These are phyloP conservation scores for Chamaecrista fasciculata DNA, from an alignment of 306 rosid genomes.

Conservation along the genomic window DNA sequence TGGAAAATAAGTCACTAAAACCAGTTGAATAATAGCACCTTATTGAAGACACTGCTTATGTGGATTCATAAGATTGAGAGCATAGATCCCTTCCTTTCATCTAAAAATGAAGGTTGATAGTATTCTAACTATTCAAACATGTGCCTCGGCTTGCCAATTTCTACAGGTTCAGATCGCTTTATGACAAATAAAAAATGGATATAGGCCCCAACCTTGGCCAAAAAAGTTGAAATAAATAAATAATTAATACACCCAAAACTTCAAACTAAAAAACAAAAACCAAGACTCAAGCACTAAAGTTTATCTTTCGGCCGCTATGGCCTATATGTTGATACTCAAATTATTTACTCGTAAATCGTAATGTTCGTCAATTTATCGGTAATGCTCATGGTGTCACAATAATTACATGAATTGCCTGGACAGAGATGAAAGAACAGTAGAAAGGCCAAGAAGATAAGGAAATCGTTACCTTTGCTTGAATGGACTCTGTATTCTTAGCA, in stretches of 20 bases:
- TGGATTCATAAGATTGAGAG: not conserved
- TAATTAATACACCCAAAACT: no score
- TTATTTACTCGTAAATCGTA: not conserved
- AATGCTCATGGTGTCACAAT: not conserved
- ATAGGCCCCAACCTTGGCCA: not conserved
- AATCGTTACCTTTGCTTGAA: slow-evolving; percentile 55
- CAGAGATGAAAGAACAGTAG: no score
- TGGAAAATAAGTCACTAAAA: not conserved
- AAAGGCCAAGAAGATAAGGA: not conserved
- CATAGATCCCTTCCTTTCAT: not conserved
- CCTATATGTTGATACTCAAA: not conserved
- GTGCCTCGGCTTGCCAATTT: not conserved
- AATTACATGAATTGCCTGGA: not conserved
- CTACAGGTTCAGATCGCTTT: not conserved
- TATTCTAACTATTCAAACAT: not conserved
- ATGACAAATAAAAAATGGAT: not conserved
- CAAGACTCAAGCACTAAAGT: not conserved
- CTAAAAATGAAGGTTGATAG: not conserved
- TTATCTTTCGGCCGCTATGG: not conserved
- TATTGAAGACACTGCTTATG: not conserved
- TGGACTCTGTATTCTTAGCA: slow-evolving; percentile 46
- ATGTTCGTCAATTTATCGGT: not conserved
- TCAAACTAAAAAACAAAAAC: no score
- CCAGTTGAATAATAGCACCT: not conserved
- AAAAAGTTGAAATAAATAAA: no score